Percentiles rank a stretch among this genome's conserved stretches.
Conservation (phyloP, 1,284 basidiomycete species). For the Moesziomyces sp. region DNA sequence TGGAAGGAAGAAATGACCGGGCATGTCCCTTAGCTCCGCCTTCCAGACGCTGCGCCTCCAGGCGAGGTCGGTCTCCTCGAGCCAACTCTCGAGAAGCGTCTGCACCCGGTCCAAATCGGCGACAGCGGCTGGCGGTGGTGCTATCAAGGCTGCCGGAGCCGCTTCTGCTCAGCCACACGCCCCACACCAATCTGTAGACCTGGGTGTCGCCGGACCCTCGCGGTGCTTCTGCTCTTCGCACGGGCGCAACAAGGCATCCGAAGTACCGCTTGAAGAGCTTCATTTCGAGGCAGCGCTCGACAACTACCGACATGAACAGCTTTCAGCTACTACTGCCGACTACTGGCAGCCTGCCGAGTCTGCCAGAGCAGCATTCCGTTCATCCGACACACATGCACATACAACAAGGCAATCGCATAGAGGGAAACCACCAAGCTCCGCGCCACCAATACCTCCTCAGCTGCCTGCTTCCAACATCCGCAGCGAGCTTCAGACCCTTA, state of each 20-base stretch:
- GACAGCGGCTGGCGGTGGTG: too few species aligned
- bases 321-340: neutral
- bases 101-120: neutral
- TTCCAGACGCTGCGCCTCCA: conserved; percentile 33
- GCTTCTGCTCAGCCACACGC: conserved; percentile 11
- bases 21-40: conserved; percentile 39
- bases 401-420: neutral
- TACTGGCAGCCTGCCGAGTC: conserved; percentile 17
- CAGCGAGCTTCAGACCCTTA: neutral
- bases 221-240: conserved; percentile 39
- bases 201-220: conserved; percentile 33
- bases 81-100: conserved; percentile 1
- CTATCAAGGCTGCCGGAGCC: too few species aligned
- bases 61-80: conserved; percentile 18
- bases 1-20: conserved; percentile 21
- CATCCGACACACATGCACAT: neutral
- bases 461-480: neutral
- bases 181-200: conserved; percentile 21
- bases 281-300: conserved; percentile 18
- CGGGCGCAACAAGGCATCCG: conserved; percentile 22
- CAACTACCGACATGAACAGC: conserved; percentile 13
- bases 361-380: neutral
- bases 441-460: conserved; percentile 2
- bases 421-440: neutral
- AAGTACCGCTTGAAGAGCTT: conserved; percentile 30